Evolutionary conservation across 805 yeast genomes (phyloP).

Genomic region (Pachysolen tannophilus): DNA sequence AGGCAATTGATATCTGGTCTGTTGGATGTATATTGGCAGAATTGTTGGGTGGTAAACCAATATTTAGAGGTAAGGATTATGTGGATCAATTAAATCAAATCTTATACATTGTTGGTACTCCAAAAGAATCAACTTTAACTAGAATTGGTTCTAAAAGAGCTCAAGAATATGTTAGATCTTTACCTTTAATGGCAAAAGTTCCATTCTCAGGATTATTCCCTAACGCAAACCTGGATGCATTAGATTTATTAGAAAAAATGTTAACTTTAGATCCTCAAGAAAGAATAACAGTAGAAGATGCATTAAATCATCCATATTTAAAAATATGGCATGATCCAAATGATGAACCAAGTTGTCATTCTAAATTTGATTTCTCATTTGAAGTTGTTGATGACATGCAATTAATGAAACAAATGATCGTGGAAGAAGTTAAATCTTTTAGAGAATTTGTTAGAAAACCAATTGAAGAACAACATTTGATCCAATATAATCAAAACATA

Average conservation of each 20-base stretch:
- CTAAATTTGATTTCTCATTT: constrained; percentile 80
- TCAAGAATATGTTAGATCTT: constrained; percentile 79
- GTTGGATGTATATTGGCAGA: constrained; percentile 97
- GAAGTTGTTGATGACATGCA: constrained; percentile 79
- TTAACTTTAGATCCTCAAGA: constrained; percentile 79
- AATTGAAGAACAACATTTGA: constrained; percentile 38
- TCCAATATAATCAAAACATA: constrained; percentile 23
- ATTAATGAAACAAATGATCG: constrained; percentile 65
- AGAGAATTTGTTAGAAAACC: constrained; percentile 79
- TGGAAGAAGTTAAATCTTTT: constrained; percentile 72
- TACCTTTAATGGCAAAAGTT: constrained; percentile 75
- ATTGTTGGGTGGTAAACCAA: constrained; percentile 80
- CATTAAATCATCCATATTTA: constrained; percentile 82
- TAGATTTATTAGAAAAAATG: constrained; percentile 73
- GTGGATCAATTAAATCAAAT: constrained; percentile 92
- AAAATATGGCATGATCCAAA: constrained; percentile 87
- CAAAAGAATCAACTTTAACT: constrained; percentile 59
- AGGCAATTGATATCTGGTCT: constrained; percentile 97
- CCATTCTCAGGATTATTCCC: constrained; percentile 73
- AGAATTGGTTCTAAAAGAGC: constrained; percentile 83
- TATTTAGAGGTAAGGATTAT: constrained; percentile 92
- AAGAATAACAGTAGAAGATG: constrained; percentile 83
- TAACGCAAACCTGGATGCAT: constrained; percentile 76
- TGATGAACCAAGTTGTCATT: constrained; percentile 81
- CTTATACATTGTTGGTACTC: constrained; percentile 84